These are phyloP conservation scores for Colletotrichum costaricense DNA, from an alignment of 2,329 filamentous ascomycete species.

Conservation along the genomic window DNA sequence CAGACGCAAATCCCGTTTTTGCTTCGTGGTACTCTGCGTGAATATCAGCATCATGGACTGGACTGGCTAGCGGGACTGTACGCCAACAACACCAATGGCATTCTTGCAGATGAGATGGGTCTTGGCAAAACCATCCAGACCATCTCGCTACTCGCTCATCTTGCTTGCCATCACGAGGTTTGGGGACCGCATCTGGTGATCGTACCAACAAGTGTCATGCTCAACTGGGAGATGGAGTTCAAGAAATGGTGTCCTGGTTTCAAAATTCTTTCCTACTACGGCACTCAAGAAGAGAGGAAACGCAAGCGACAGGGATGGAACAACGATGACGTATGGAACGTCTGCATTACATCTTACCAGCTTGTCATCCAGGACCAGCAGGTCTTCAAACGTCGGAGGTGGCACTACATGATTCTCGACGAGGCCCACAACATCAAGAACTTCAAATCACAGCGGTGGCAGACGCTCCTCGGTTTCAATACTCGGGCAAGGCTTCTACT, in stretches of 20 bases:
- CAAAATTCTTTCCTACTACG: constrained; percentile 97
- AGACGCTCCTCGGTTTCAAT: constrained; percentile 92
- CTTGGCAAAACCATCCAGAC: constrained; percentile 98
- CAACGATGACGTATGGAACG: constrained; percentile 94
- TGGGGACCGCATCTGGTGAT: constrained; percentile 98
- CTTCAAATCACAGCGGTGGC: constrained; percentile 97
- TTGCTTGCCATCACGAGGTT: constrained; percentile 88
- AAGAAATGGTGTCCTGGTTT: constrained; percentile 99
- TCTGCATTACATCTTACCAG: constrained; percentile 97
- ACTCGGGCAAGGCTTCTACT: constrained; percentile 88
- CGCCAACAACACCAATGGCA: constrained; percentile 92
- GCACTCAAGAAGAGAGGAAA: constrained; percentile 90
- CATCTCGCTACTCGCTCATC: constrained; percentile 90
- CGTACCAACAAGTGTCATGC: constrained; percentile 96
- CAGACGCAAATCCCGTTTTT: constrained; percentile 85
- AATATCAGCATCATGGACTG: constrained; percentile 96
- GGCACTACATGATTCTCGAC: constrained; percentile 98
- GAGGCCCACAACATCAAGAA: constrained; percentile 99
- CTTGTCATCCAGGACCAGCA: constrained; percentile 94
- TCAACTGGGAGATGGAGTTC: constrained; percentile 99
- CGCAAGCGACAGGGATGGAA: constrained; percentile 93
- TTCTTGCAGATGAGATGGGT: constrained; percentile 98
- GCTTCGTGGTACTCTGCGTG: constrained; percentile 87
- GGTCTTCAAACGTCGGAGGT: constrained; percentile 89
- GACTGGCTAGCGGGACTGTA: constrained; percentile 97